These are phyloP conservation scores for Diplosphaera chodatii DNA, from an alignment of 139 green algal species.

Conservation along the genomic window DNA sequence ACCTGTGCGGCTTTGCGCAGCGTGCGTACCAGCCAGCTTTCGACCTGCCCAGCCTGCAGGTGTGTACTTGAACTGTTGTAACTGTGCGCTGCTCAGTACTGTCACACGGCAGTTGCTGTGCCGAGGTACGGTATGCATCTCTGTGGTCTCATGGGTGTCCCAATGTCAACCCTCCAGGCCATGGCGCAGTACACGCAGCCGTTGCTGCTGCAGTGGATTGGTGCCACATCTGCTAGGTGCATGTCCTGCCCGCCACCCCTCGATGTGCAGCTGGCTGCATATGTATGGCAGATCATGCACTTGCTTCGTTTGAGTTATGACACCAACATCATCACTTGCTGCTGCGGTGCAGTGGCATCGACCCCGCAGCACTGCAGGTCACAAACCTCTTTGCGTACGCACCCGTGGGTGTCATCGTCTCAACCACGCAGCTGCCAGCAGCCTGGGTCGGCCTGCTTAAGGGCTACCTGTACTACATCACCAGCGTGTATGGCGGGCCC, in stretches of 20 bases:
- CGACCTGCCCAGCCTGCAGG: background rate
- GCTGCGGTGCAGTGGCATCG: background rate
- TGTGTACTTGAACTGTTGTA: no score
- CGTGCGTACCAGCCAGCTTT: background rate
- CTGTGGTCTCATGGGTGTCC: no score
- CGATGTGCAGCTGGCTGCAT: no score
- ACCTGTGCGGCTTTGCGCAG: background rate
- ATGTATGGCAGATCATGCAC: no score
- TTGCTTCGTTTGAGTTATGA: no score
- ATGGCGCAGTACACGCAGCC: background rate
- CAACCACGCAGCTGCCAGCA: constrained; percentile 6
- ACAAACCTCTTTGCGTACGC: background rate
- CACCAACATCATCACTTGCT: no score
- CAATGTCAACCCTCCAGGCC: background rate
- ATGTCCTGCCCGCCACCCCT: no score
- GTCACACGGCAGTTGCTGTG: no score
- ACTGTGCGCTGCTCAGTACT: no score
- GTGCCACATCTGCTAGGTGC: background rate
- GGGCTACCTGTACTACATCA: constrained; percentile 19
- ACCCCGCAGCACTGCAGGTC: background rate
- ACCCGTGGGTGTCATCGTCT: background rate
- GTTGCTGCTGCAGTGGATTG: background rate
- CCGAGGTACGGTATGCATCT: no score
- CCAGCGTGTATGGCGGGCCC: background rate
- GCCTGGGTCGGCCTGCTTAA: constrained; percentile 7